Evolutionary conservation across 75 land plant species (phyloP).

Genomic region (Cryptomeria japonica): DNA sequence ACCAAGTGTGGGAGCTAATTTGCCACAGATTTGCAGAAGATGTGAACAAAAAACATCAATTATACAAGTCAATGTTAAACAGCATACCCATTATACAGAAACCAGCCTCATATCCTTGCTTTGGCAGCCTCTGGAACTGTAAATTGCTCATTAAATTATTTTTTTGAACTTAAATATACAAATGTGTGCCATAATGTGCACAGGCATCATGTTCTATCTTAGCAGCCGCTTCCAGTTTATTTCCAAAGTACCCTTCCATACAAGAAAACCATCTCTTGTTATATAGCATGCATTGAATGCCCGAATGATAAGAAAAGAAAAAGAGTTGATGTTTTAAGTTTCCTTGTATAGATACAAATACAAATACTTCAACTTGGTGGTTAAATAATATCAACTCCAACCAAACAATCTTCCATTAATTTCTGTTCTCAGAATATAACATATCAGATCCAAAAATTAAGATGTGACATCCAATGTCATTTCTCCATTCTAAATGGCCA

Average conservation of each 20-base stretch:
- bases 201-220: background rate
- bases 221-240: conserved; percentile 3
- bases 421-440: background rate
- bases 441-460: background rate
- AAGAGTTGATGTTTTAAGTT: background rate
- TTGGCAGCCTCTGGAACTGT: background rate
- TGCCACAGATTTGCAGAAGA: background rate
- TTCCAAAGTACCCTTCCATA: background rate
- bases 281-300: background rate
- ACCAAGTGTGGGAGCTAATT: background rate
- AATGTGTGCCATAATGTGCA: background rate
- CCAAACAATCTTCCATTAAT: background rate
- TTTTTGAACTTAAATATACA: background rate
- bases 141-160: background rate
- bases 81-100: background rate
- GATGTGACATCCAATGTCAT: background rate
- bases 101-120: background rate
- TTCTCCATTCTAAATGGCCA: conserved; percentile 4
- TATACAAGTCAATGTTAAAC: background rate
- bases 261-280: background rate
- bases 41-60: background rate
- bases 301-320: background rate
- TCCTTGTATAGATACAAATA: background rate
- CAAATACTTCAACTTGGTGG: background rate
- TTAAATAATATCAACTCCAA: background rate